Conservation (phyloP, 441 rosid genomes). For the Erodium texanum region DNA sequence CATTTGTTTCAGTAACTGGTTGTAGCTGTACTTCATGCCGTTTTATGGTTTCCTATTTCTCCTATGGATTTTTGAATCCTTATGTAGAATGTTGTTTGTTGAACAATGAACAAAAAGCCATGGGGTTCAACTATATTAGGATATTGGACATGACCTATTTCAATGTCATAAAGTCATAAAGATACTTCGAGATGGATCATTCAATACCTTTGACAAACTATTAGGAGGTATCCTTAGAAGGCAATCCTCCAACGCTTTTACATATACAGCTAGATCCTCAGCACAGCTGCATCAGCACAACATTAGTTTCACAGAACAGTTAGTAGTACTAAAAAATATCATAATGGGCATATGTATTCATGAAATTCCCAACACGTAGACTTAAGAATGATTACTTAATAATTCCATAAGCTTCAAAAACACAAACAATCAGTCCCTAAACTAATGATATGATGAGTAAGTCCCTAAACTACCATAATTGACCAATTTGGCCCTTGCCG, state of each 20-base stretch:
- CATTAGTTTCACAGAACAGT: slow-evolving; percentile 8
- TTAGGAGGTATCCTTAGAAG: slow-evolving; percentile 73
- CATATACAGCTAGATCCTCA: slow-evolving; percentile 64
- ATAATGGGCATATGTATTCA: slow-evolving; percentile 8
- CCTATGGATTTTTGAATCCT: neutral
- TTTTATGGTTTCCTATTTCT: neutral
- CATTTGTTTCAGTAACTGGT: neutral
- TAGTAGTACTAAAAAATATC: neutral
- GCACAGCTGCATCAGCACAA: slow-evolving; percentile 38
- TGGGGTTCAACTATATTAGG: neutral
- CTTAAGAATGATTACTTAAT: neutral
- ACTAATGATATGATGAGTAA: too few species aligned
- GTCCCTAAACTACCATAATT: neutral
- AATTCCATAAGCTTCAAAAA: neutral
- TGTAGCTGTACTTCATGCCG: neutral
- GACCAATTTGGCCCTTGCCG: neutral
- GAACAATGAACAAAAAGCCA: neutral
- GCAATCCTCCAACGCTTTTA: slow-evolving; percentile 63
- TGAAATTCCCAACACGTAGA: neutral
- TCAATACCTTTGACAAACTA: slow-evolving; percentile 69
- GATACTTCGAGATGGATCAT: neutral
- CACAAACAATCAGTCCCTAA: neutral
- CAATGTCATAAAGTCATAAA: neutral
- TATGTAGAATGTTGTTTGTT: neutral
- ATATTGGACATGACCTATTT: neutral